Conservation (phyloP, 768 basidiomycete species). For the Gloeopeniophorella convolvens region DNA sequence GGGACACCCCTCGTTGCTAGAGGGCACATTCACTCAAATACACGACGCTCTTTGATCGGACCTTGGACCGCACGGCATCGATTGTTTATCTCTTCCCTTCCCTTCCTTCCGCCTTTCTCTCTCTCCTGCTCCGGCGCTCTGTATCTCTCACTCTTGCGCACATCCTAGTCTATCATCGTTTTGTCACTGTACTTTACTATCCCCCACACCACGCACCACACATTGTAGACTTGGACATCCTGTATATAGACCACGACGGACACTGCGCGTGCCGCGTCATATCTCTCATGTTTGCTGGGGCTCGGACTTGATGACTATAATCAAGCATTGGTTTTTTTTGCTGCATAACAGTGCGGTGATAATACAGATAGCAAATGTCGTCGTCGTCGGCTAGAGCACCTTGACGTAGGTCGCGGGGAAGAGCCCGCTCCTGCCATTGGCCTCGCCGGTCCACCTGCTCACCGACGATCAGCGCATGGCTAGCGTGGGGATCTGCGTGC, state of each 20-base stretch:
- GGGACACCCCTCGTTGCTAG: conserved; percentile 8
- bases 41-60: conserved; percentile 15
- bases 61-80: conserved; percentile 4
- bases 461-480: not conserved
- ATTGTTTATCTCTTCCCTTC: conserved; percentile 6
- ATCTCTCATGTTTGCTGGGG: not conserved
- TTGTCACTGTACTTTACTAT: conserved; percentile 18
- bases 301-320: not conserved
- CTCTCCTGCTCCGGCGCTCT: conserved; percentile 2
- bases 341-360: not conserved
- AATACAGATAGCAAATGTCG: not conserved
- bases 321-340: not conserved
- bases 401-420: conserved; percentile 19
- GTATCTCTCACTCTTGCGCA: conserved; percentile 11
- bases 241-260: conserved; percentile 9
- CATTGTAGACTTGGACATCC: conserved; percentile 4
- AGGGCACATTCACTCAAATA: conserved; percentile 10
- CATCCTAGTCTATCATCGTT: conserved; percentile 17
- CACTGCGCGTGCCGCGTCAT: not conserved
- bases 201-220: not conserved
- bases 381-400: conserved; percentile 3
- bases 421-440: conserved; percentile 15
- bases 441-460: conserved; percentile 20
- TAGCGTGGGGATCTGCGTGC: not conserved
- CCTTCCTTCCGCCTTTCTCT: not conserved